A percentile compares a stretch with the other conserved stretches of the same genome.
Conservation (phyloP, 805 yeast species). For the Helenozyma baotianmanensis region DNA sequence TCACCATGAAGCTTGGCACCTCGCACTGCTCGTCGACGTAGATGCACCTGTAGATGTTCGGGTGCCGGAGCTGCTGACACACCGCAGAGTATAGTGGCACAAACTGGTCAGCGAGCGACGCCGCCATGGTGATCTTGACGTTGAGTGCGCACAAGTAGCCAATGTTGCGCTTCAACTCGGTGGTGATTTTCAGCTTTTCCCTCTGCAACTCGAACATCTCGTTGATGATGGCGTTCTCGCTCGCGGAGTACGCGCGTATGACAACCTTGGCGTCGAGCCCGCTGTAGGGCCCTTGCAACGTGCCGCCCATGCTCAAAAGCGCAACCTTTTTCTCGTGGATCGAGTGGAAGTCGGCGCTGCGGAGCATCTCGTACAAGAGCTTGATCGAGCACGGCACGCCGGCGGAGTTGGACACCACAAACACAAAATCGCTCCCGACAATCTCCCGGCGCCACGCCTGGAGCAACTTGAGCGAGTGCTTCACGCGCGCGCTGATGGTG, state of each 20-base stretch:
- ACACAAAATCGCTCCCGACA: constrained; percentile 27
- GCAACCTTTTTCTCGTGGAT: constrained; percentile 22
- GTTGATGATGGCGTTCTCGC: constrained; percentile 32
- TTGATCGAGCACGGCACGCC: constrained; percentile 31
- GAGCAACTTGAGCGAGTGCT: constrained; percentile 21
- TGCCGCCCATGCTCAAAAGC: constrained; percentile 34
- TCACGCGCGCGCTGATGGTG: constrained; percentile 24
- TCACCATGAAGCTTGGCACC: constrained; percentile 25
- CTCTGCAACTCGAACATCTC: constrained; percentile 34
- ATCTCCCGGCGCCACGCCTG: constrained; percentile 31
- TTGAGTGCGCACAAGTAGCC: constrained; percentile 17
- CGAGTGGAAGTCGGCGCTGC: constrained; percentile 1
- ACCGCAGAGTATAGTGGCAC: constrained; percentile 33
- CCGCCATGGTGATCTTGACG: constrained; percentile 34
- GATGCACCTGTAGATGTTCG: constrained; percentile 31
- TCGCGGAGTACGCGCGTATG: constrained; percentile 30
- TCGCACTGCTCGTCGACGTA: constrained; percentile 16
- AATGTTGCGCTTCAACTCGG: constrained; percentile 18
- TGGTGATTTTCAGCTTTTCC: constrained; percentile 14
- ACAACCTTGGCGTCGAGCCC: constrained; percentile 34
- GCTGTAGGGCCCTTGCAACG: constrained; percentile 26
- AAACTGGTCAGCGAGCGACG: constrained; percentile 31
- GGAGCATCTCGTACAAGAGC: constrained; percentile 21
- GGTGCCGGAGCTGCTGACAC: constrained; percentile 27
- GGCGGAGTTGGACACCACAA: constrained; percentile 30